Base-by-base conservation (phyloP, 2,329 filamentous ascomycete genomes). In the Xylaria sp. region DNA sequence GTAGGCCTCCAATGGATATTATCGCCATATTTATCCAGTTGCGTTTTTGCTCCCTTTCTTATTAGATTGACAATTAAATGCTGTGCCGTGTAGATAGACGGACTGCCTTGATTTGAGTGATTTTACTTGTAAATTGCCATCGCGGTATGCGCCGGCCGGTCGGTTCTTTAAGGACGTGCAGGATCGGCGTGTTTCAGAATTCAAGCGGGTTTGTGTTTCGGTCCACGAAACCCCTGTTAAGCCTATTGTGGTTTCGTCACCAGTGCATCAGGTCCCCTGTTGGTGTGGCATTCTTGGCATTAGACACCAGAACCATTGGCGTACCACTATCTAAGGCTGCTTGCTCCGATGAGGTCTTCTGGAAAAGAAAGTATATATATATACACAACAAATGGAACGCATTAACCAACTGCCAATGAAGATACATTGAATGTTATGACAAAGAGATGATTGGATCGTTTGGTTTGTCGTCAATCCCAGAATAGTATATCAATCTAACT, bases 121-220 rank as follows among this genome's bases (percentile, higher is more conserved):
- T 35, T 40, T 9, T 35, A 51, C 32, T 35, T 29, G n/a, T 47
- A 51, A 29, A 44, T 35, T 55, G 2, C n/a, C 44, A 21, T 47
- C 8, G 48, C 27, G 44, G 44, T n/a, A 27, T 53, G 48, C 48
- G 48, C 48, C 13, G 27, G 13, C 16, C 18, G 32, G 32, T 48
- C 47, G 47, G 47, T 13, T n/a, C 12, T 50, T 58, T 10, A n/a
- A 58, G 37, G 37, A 53, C 47, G 44, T 29, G 35, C 55, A 37
- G 57, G 51, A 51, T 65, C 57, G 40, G 62, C 51, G 42, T 57
- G 68, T 69, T 69, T 69, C 68, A 67, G 68, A 64, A 55, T 55
- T 51, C 29, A 60, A 59, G 47, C 50, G 50, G 60, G 44, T 21
- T 58, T 51, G 44, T 65, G 61, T 69, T 69, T 69, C 62, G 58